Evolutionary conservation across 2,329 filamentous ascomycete genomes (phyloP), one percentile per base, ranked within the genome.

Genomic region (Talaromyces verruculosus): DNA sequence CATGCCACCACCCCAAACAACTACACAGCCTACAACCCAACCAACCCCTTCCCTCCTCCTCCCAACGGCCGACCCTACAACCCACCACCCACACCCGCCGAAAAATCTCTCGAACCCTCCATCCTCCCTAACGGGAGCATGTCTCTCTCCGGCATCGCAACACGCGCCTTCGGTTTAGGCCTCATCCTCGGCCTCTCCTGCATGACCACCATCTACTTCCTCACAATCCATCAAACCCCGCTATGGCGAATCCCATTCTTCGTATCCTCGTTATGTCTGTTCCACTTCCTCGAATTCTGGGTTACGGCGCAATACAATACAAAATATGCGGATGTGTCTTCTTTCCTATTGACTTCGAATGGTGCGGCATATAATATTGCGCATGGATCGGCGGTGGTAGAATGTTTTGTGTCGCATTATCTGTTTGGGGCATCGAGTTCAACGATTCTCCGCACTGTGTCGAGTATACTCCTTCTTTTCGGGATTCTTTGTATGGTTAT

Each of bases 241-340:
- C 74, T 86, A 64, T 90, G 87, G 87, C 82, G 87, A 25, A 76
- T 86, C 0, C 82, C 84, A 8, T 83, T 85, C 71, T 83, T 83
- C 74, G 69, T 84, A 67, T 69, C 77, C 43, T 82, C 88, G 15
- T 88, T 98, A 58, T 85, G 89, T 30, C 72, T 90, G 35, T 98
- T 98, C 81, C 95, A 99, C 83, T 98, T 97, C 80, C 88, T 98
- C 77, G 95, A 99, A 80, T 99, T 93, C 83, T 96, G 89, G 84
- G 92, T 89, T 37, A 97, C 94, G 0, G 93, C 94, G 8, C 83
- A 84, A 64, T 91, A 91, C 80, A 98, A 98, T 78, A 92, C 91
- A 0, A 84, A 85, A 17, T 84, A 88, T 61, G 92, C 91, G 22
- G 86, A 84, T 28, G 83, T 93, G 22, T 85, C 86, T 63, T 90